These are phyloP conservation scores for Kodamaea fungicola DNA, from an alignment of 1,139 yeast genomes.

Conservation along the genomic window DNA sequence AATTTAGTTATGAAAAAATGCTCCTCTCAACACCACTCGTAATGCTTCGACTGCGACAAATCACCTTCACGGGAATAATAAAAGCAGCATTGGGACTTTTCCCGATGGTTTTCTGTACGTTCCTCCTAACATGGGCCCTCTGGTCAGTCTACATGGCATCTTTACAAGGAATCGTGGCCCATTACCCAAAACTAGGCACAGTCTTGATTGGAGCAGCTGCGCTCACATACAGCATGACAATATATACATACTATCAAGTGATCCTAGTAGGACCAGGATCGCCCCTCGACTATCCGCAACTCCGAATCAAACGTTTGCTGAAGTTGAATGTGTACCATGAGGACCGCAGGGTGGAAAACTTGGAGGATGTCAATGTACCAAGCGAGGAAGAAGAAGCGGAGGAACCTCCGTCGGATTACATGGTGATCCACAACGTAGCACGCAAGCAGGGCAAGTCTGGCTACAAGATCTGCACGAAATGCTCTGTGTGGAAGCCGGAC, in stretches of 20 bases:
- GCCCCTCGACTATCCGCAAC: slow-evolving; percentile 49
- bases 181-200: slow-evolving; percentile 11
- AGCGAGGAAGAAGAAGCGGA: slow-evolving; percentile 18
- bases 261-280: slow-evolving; percentile 61
- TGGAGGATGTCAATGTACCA: background rate
- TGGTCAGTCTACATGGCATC: slow-evolving; percentile 23
- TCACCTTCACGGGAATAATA: slow-evolving; percentile 29
- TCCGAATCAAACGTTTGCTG: slow-evolving; percentile 16
- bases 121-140: slow-evolving; percentile 56
- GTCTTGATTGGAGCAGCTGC: slow-evolving; percentile 15
- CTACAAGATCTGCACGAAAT: slow-evolving; percentile 64
- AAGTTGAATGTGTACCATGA: slow-evolving; percentile 7
- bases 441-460: slow-evolving; percentile 14
- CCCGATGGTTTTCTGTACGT: slow-evolving; percentile 57
- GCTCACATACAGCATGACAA: slow-evolving; percentile 22
- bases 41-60: slow-evolving; percentile 9
- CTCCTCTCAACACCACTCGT: slow-evolving; percentile 11
- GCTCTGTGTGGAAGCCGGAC: slow-evolving; percentile 90
- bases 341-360: background rate
- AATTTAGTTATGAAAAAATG: no score
- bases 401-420: slow-evolving; percentile 31
- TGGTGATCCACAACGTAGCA: slow-evolving; percentile 26
- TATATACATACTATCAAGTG: slow-evolving; percentile 51
- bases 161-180: slow-evolving; percentile 15
- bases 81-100: slow-evolving; percentile 50